These are phyloP conservation scores for Neocucurbitaria cava DNA, from an alignment of 2,329 filamentous ascomycete genomes.

Conservation along the genomic window DNA sequence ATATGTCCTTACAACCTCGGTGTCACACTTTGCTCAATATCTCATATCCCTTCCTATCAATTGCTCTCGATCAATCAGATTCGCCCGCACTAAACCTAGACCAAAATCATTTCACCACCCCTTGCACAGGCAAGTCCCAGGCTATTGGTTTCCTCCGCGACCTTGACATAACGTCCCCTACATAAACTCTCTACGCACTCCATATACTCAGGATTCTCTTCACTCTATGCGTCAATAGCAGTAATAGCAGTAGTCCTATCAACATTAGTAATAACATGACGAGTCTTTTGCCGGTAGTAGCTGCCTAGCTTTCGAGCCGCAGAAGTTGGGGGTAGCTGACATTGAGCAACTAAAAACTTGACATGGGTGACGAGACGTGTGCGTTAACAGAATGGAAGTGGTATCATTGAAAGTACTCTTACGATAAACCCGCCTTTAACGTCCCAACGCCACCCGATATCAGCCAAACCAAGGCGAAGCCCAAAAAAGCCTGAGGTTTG, in stretches of 20 bases:
- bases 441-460: conserved; percentile 14
- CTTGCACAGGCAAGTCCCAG: background rate
- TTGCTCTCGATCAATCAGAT: no score
- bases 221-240: no score
- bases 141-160: background rate
- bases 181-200: background rate
- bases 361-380: background rate
- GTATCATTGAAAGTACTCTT: conserved; percentile 20
- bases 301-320: background rate
- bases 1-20: no score
- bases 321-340: background rate
- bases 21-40: no score
- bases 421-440: conserved; percentile 10
- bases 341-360: background rate
- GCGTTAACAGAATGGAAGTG: conserved; percentile 6
- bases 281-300: background rate
- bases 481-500: conserved; percentile 15
- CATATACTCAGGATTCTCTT: background rate
- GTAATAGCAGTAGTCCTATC: no score
- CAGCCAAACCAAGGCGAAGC: conserved; percentile 3
- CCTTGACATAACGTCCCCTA: background rate
- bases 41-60: no score
- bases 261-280: no score
- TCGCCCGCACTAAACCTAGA: no score
- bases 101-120: no score